Percentiles rank a stretch among this genome's conserved stretches.
phyloP scores from a whole-genome alignment of 2,329 filamentous ascomycete genomes.

The Aspergillus puulaauensis region DNA sequence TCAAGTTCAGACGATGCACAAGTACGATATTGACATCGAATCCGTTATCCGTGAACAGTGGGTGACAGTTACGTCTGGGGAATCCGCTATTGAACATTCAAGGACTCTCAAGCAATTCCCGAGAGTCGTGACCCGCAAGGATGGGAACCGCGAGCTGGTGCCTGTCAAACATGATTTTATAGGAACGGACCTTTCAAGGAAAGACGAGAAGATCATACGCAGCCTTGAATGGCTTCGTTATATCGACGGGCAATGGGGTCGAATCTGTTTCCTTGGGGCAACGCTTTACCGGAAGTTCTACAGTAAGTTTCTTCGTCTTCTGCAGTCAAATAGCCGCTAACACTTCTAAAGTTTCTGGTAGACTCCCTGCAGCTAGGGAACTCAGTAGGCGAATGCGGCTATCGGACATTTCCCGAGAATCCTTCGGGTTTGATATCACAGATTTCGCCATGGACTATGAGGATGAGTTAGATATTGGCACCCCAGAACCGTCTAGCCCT shows the following conservation, averaged over 20 bases:
- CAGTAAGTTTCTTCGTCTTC: slow-evolving; percentile 58
- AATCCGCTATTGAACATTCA: slow-evolving; percentile 34
- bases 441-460: slow-evolving; percentile 23
- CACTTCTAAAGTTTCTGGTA: slow-evolving; percentile 26
- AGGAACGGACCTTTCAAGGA: slow-evolving; percentile 58
- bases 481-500: slow-evolving; percentile 32
- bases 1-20: slow-evolving; percentile 72
- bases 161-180: slow-evolving; percentile 72
- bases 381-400: slow-evolving; percentile 53
- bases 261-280: slow-evolving; percentile 67
- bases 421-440: slow-evolving; percentile 40
- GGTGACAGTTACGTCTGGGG: slow-evolving; percentile 39
- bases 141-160: slow-evolving; percentile 54
- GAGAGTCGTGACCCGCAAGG: slow-evolving; percentile 52
- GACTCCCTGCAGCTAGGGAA: slow-evolving; percentile 55
- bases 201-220: slow-evolving; percentile 72
- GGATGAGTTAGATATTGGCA: slow-evolving; percentile 23
- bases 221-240: slow-evolving; percentile 83
- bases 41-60: slow-evolving; percentile 72
- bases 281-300: slow-evolving; percentile 81
- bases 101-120: slow-evolving; percentile 31
- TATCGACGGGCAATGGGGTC: slow-evolving; percentile 69
- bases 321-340: slow-evolving; percentile 1
- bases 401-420: slow-evolving; percentile 45
- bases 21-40: slow-evolving; percentile 69